phyloP scores from a whole-genome alignment of 2,329 filamentous ascomycete genomes.

The Alternaria hordeiaustralica region DNA sequence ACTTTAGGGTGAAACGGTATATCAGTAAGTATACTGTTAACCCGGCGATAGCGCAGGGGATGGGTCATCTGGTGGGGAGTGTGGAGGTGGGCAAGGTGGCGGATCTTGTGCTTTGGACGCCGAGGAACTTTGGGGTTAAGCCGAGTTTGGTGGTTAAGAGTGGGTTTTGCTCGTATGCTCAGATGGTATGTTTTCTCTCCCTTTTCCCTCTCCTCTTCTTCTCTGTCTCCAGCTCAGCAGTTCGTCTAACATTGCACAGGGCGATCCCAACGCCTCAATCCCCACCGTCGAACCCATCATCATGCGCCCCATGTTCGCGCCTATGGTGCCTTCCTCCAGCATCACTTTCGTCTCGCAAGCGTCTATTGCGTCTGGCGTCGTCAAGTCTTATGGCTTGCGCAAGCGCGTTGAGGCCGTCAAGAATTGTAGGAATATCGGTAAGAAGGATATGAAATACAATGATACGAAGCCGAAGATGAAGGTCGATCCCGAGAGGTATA shows the following conservation, averaged over 20 bases:
- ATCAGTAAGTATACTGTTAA: constrained; percentile 97
- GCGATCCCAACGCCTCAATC: constrained; percentile 65
- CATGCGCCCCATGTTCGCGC: constrained; percentile 84
- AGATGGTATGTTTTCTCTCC: constrained; percentile 76
- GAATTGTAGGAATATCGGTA: constrained; percentile 75
- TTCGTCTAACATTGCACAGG: constrained; percentile 28
- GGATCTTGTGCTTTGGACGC: constrained; percentile 87
- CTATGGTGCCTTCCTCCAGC: constrained; percentile 72
- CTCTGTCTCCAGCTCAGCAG: no score
- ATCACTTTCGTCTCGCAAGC: constrained; percentile 84
- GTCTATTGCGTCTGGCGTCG: constrained; percentile 70
- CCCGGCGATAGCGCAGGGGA: constrained; percentile 88
- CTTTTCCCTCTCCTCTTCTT: no score
- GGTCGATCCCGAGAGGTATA: constrained; percentile 90
- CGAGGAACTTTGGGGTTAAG: constrained; percentile 86
- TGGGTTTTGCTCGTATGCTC: constrained; percentile 79
- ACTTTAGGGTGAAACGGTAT: constrained; percentile 90
- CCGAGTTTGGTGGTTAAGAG: constrained; percentile 83
- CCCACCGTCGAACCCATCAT: constrained; percentile 86
- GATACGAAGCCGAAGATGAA: constrained; percentile 82
- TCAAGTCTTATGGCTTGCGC: constrained; percentile 74
- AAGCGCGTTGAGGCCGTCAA: constrained; percentile 83
- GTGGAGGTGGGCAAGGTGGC: constrained; percentile 89
- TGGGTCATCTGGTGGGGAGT: constrained; percentile 84
- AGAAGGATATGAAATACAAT: constrained; percentile 92